Base-by-base conservation (phyloP, 2,329 filamentous ascomycete genomes). In the Botryotinia convoluta region DNA sequence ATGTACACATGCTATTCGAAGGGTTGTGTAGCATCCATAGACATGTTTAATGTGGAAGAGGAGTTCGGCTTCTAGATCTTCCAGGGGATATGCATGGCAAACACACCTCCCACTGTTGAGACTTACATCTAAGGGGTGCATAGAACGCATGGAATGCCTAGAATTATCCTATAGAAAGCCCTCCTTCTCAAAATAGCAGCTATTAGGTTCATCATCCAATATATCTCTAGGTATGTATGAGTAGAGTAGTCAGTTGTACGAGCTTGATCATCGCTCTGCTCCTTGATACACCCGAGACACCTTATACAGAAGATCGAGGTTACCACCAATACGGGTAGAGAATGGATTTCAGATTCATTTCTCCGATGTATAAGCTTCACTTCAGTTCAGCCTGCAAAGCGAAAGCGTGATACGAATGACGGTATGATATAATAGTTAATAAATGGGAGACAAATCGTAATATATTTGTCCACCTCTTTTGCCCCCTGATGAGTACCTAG, bases 91-190 rank as follows among this genome's bases (percentile, higher is more conserved):
- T 57, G 65, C 65, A 65, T 65, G 44, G 22, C 35, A 65, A 39
- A 39, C n/a, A 51, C 8, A 39, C 32, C 64, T 67, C 51, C 35
- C 62, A 64, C 26, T n/a, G 48, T 37, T 37, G 32, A 18, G 14
- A 29, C 51, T 67, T 54, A n/a, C 48, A n/a, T 67, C 63, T 39
- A 54, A 35, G 44, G 45, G 64, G 29, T 63, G 61, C 61, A 63
- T 63, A 37, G 42, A 44, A 45, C 44, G 63, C 63, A 65, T 65
- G 29, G 63, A 65, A 65, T 29, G 26, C n/a, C 39, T 39, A 42
- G 39, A 63, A 12, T 64, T 64, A 29, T 64, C 39, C 39, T 32
- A 42, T 44, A 45, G 62, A 64, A 45, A 32, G 45, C 42, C 44
- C 62, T 32, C 35, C 29, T 37, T 44, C 39, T 63, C 26, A n/a